Base-by-base conservation (phyloP, 768 basidiomycete species). In the Tricholoma saponaceum region DNA sequence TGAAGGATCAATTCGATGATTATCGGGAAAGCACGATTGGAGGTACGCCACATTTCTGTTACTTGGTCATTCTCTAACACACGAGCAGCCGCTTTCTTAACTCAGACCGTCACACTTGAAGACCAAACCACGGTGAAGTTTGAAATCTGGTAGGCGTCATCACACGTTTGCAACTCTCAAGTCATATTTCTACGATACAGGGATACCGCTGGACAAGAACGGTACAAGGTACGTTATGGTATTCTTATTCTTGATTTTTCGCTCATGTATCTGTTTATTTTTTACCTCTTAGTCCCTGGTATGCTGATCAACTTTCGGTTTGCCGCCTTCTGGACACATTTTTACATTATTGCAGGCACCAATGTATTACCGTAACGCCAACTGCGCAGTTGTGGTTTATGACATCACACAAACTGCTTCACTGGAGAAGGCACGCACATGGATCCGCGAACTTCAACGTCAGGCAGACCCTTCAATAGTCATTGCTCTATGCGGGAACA, bases 381-480 rank as follows among this genome's bases (percentile, higher is more conserved):
- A 95, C 67, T 94, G 92, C 66, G 93, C 94, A 23, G 91, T 96
- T 25, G 94, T 95, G 49, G 93, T 95, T 20, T 96, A 94, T 70
- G 97, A 99, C 74, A 95, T 99, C 71, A 98, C 97, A 41, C 90
- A 93, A 69, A 70, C 88, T 7, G 80, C 92, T 22, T 96, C 95
- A 2, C 83, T 96, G 61, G 92, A 96, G 77, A 97, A 96, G 75
- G 96, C 96, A 26, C 89, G 90, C 64, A 87, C 87, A 61, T 98
- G 96, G 96, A 95, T 98, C 69, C 83, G 90, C 52, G 95, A 98
- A 72, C 85, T 98, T 2, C 95, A 97, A 69, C 92, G 95, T 55
- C 95, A 98, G 75, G 96, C 95, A 56, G 96, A 98, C 70, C 95
- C 96, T 6, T 91, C 89, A 44, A 98, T 97, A 78, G 85, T 96